phyloP scores from a whole-genome alignment of 768 basidiomycete species.

The Leccinellum luteum region DNA sequence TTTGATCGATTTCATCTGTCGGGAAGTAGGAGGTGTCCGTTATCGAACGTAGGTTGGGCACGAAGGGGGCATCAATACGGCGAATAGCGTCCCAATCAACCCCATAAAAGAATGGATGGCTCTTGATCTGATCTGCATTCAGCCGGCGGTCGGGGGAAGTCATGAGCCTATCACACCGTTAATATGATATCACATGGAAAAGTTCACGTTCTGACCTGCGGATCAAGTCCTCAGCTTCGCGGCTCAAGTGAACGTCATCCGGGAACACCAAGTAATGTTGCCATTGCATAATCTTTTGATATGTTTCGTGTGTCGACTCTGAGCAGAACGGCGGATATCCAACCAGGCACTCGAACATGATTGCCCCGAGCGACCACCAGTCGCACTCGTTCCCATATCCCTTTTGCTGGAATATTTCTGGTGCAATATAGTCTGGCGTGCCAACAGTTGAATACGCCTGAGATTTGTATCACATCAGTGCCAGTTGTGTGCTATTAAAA shows the following conservation, averaged over 20 bases:
- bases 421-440: conserved; percentile 95
- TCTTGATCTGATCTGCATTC: conserved; percentile 83
- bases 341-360: conserved; percentile 97
- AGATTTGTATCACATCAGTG: neutral
- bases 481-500: neutral
- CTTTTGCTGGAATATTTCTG: conserved; percentile 93
- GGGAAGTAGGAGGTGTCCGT: conserved; percentile 99
- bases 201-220: conserved; percentile 50
- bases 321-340: conserved; percentile 97
- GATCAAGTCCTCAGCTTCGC: conserved; percentile 89
- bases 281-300: conserved; percentile 98
- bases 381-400: conserved; percentile 99
- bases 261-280: conserved; percentile 81
- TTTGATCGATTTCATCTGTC: conserved; percentile 88
- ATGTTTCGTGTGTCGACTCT: conserved; percentile 95
- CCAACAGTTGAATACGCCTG: conserved; percentile 98
- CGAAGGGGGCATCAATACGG: conserved; percentile 90
- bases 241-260: conserved; percentile 89
- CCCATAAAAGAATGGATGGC: conserved; percentile 91
- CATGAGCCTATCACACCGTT: conserved; percentile 56
- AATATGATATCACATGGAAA: neutral
- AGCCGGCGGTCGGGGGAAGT: conserved; percentile 79
- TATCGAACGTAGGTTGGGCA: conserved; percentile 90
- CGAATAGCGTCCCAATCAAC: conserved; percentile 92
- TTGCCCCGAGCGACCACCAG: conserved; percentile 99